A percentile compares a stretch with the other conserved stretches of the same genome.
phyloP scores from a whole-genome alignment of 1,284 basidiomycete genomes.

The Flammula alnicola region DNA sequence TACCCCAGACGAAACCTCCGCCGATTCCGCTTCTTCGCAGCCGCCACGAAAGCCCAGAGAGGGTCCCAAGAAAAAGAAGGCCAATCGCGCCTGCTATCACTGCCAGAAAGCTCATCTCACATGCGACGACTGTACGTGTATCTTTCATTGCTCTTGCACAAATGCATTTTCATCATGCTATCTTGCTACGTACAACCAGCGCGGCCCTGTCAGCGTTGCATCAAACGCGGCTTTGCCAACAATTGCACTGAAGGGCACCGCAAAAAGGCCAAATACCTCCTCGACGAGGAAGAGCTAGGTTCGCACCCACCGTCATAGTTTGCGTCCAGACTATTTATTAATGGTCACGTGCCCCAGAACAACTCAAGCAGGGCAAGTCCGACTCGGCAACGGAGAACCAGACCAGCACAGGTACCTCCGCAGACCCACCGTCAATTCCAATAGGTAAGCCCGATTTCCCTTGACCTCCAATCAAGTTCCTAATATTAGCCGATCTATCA shows the following conservation, averaged over 20 bases:
- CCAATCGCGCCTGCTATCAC: slow-evolving; percentile 89
- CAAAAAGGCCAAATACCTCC: slow-evolving; percentile 97
- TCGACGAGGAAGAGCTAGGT: slow-evolving; percentile 93
- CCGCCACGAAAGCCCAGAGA: slow-evolving; percentile 60
- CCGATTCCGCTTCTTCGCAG: slow-evolving; percentile 47
- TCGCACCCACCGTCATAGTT: slow-evolving; percentile 33
- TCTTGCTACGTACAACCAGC: slow-evolving; percentile 60
- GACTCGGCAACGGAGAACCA: slow-evolving; percentile 33
- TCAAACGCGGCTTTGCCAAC: slow-evolving; percentile 90
- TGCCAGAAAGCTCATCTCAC: slow-evolving; percentile 97
- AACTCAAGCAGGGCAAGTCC: slow-evolving; percentile 61
- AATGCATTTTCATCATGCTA: slow-evolving; percentile 15
- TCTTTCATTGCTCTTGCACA: slow-evolving; percentile 20
- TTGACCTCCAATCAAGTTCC: slow-evolving; percentile 3
- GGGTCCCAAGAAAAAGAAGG: slow-evolving; percentile 89
- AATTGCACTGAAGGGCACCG: slow-evolving; percentile 93
- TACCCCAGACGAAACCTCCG: slow-evolving; percentile 52
- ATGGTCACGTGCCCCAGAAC: slow-evolving; percentile 56
- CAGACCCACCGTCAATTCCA: slow-evolving; percentile 32
- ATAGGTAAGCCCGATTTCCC: slow-evolving; percentile 24
- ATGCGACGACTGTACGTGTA: slow-evolving; percentile 89
- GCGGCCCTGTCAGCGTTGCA: slow-evolving; percentile 92
- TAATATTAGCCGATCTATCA: slow-evolving; percentile 25
- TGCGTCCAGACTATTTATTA: slow-evolving; percentile 19
- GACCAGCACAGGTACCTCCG: slow-evolving; percentile 21